Evolutionary conservation across 352 stramenopile species (phyloP).

Genomic region (Pythium monospermum): DNA sequence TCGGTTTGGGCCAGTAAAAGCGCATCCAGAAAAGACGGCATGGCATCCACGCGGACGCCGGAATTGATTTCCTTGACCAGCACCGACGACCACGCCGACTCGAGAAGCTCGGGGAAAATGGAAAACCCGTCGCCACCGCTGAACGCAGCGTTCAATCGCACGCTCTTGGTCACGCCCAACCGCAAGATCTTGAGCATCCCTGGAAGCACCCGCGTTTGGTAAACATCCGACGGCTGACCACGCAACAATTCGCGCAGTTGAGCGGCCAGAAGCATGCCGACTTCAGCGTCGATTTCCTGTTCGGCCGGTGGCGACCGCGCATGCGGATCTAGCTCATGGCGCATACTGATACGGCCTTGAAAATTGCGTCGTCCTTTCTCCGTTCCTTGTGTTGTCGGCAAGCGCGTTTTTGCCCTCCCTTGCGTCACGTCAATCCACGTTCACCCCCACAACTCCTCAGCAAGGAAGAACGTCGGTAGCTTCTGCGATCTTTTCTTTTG

Average conservation of each 20-base stretch:
- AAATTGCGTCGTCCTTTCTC: not conserved
- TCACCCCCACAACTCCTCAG: too few relatives aligned
- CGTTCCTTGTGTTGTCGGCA: not conserved
- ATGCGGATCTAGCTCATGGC: conserved; percentile 19
- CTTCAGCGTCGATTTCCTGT: conserved; percentile 20
- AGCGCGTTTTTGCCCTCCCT: not conserved
- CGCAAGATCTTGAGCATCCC: conserved; percentile 17
- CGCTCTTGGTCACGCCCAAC: conserved; percentile 20
- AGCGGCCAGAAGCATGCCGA: conserved; percentile 17
- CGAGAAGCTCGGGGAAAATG: conserved; percentile 14
- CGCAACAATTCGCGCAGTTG: conserved; percentile 21
- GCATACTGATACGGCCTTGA: too few relatives aligned
- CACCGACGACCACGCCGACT: conserved; percentile 22
- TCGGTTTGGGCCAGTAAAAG: conserved; percentile 21
- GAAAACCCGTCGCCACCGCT: conserved; percentile 3
- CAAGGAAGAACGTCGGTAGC: too few relatives aligned
- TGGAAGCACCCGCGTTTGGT: conserved; percentile 8
- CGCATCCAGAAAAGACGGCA: conserved; percentile 21
- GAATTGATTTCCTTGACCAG: conserved; percentile 13
- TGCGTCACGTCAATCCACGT: too few relatives aligned
- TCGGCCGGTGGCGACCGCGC: conserved; percentile 16
- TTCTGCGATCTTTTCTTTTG: too few relatives aligned
- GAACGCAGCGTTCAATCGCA: conserved; percentile 12
- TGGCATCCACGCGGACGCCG: conserved; percentile 16
- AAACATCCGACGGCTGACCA: conserved; percentile 14